A percentile compares a stretch with the other conserved stretches of the same genome.
Evolutionary conservation across 352 stramenopile genomes (phyloP).

Genomic region (Phytopythium oedochilum): DNA sequence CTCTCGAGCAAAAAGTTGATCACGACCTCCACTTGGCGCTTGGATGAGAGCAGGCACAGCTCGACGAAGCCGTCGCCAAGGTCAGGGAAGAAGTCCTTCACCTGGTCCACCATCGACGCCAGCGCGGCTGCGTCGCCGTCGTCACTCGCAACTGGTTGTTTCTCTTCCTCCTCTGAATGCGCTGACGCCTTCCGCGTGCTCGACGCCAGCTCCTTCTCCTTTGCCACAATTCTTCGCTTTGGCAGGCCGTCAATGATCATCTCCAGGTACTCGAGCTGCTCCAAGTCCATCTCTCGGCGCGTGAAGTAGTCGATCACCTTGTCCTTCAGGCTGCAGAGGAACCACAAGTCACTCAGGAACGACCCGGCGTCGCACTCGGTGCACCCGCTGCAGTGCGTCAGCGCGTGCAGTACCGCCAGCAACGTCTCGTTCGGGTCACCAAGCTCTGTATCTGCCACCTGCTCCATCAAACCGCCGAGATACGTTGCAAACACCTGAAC

Average conservation of each 20-base stretch:
- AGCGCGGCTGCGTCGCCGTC: slow-evolving; percentile 8
- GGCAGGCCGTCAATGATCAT: slow-evolving; percentile 67
- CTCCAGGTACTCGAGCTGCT: slow-evolving; percentile 66
- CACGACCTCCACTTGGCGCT: slow-evolving; percentile 40
- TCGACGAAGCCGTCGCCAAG: slow-evolving; percentile 60
- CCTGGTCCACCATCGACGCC: slow-evolving; percentile 36
- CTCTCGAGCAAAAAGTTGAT: slow-evolving; percentile 59
- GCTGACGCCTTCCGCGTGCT: not conserved
- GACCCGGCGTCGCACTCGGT: slow-evolving; percentile 54
- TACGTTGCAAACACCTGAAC: slow-evolving; percentile 18
- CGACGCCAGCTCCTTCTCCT: slow-evolving; percentile 3
- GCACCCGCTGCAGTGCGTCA: slow-evolving; percentile 51
- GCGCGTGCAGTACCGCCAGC: slow-evolving; percentile 50
- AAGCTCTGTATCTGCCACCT: slow-evolving; percentile 10
- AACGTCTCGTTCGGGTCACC: slow-evolving; percentile 29
- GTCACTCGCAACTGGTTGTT: slow-evolving; percentile 6
- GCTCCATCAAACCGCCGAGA: slow-evolving; percentile 34
- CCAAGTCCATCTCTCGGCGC: slow-evolving; percentile 38
- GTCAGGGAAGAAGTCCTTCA: slow-evolving; percentile 58
- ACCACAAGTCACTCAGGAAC: slow-evolving; percentile 70
- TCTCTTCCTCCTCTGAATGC: slow-evolving; percentile 5
- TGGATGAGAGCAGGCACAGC: slow-evolving; percentile 42
- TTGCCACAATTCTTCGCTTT: slow-evolving; percentile 23
- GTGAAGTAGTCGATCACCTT: slow-evolving; percentile 55
- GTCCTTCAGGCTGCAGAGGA: slow-evolving; percentile 56